Conservation (phyloP, 2,329 filamentous ascomycete species). For the Pseudogymnoascus sp. region DNA sequence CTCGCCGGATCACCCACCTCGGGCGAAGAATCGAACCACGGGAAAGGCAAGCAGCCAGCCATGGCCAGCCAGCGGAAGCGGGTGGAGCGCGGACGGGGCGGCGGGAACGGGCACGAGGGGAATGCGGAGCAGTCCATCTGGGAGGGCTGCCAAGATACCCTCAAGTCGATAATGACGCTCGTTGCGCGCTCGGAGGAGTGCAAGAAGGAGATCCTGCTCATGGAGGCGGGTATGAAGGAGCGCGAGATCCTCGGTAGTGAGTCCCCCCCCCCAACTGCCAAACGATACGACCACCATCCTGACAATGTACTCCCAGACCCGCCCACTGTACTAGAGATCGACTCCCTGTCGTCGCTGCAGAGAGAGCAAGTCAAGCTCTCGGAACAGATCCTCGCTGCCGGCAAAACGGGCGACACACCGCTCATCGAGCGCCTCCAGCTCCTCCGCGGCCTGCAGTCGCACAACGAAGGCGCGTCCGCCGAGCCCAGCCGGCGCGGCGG, state of each 20-base stretch:
- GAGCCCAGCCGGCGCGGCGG: slow-evolving; percentile 14
- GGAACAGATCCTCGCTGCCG: slow-evolving; percentile 18
- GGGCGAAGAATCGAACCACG: neutral
- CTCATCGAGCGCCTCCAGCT: slow-evolving; percentile 10
- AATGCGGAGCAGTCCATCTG: neutral
- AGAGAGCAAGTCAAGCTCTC: slow-evolving; percentile 25
- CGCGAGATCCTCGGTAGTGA: neutral
- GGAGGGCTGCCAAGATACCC: neutral
- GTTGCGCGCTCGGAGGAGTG: neutral
- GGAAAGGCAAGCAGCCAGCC: neutral
- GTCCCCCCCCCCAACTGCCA: neutral
- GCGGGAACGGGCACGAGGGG: neutral
- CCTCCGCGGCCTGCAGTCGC: slow-evolving; percentile 17
- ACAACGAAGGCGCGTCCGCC: slow-evolving; percentile 19
- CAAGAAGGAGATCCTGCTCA: neutral
- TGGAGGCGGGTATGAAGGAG: neutral
- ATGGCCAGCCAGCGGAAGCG: slow-evolving; percentile 5
- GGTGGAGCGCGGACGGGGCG: neutral
- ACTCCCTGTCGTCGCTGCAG: slow-evolving; percentile 19
- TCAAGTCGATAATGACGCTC: neutral
- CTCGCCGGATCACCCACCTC: neutral
- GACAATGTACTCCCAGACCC: slow-evolving; percentile 15
- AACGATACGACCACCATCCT: neutral
- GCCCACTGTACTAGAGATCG: slow-evolving; percentile 18
- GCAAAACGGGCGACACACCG: slow-evolving; percentile 12